Percentiles rank a stretch among this genome's conserved stretches.
phyloP scores from a whole-genome alignment of 768 basidiomycete species.

The Lactifluus rugatus region DNA sequence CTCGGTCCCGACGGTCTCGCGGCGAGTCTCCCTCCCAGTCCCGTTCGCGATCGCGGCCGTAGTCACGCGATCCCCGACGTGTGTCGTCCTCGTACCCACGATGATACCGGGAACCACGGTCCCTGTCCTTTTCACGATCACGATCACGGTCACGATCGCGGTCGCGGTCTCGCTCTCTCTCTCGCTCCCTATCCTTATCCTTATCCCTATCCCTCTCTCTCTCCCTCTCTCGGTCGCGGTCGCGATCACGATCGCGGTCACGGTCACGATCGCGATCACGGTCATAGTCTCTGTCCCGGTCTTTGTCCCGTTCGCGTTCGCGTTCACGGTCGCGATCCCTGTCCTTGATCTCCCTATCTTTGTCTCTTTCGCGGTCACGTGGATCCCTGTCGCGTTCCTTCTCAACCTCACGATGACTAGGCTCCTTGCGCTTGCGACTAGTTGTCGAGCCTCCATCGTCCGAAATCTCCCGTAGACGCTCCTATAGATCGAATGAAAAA shows the following conservation, averaged over 20 bases:
- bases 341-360: slow-evolving; percentile 28
- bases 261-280: slow-evolving; percentile 19
- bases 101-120: slow-evolving; percentile 21
- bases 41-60: slow-evolving; percentile 25
- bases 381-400: slow-evolving; percentile 32
- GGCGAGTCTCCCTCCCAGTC: slow-evolving; percentile 22
- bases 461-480: slow-evolving; percentile 64
- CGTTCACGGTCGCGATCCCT: slow-evolving; percentile 26
- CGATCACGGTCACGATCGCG: slow-evolving; percentile 16
- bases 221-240: slow-evolving; percentile 24
- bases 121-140: slow-evolving; percentile 7
- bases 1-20: slow-evolving; percentile 28
- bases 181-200: slow-evolving; percentile 30
- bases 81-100: slow-evolving; percentile 11
- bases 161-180: slow-evolving; percentile 23
- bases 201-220: slow-evolving; percentile 26
- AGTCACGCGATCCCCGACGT: slow-evolving; percentile 19
- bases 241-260: background rate
- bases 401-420: slow-evolving; percentile 27
- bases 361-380: slow-evolving; percentile 29
- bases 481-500: slow-evolving; percentile 32
- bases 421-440: slow-evolving; percentile 74
- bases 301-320: slow-evolving; percentile 21
- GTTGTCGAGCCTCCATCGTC: slow-evolving; percentile 78
- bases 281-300: slow-evolving; percentile 1